Base-by-base conservation (phyloP, 768 basidiomycete species). In the Leccinum aurantiacum region DNA sequence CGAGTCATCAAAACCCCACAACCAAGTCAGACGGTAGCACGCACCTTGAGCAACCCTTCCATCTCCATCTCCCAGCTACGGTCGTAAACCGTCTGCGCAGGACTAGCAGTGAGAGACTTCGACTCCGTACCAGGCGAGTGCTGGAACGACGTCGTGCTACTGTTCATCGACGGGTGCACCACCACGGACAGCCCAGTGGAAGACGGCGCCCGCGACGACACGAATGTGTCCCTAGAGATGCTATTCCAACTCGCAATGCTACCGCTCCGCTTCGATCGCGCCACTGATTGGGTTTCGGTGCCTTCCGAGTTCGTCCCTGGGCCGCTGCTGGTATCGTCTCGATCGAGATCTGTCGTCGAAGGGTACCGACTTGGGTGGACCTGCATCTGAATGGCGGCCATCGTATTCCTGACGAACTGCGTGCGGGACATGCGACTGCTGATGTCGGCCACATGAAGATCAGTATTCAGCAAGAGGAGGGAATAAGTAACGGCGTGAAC, bases 401-500 rank as follows among this genome's bases (percentile, higher is more conserved):
- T 82, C 1, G 95, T 98, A 72, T 98, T 98, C 53, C 88, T 84
- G 7, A 98, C 87, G 73, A 98, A 99, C 69, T 98, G 95, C 55
- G 68, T 82, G 19, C 91, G 85, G 1, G 96, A 95, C 97, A 98
- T 99, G 61, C 92, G 88, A 3, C 82, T 85, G 17, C 85, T 73
- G 27, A 97, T 80, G 38, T 98, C 95, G 33, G 95, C 97, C 54
- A 99, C 89, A 73, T 99, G 96, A 35, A 99, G 82, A 73, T 99
- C 97, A 27, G 97, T 99, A 77, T 99, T 99, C 54, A 98, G 83
- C 33, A 98, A 82, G 0, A 99, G 78, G 41, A 99, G 82, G 3
- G 95, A 97, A 68, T 96, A 98, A 2, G 93, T 83, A 52, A 95
- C 90, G 2, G 93, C 91, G 65, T 99, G 97, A n/a, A 98, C 91